Evolutionary conservation across 2,329 filamentous ascomycete genomes (phyloP), one percentile per base, ranked within the genome.

Genomic region (Ophiostoma sp.): DNA sequence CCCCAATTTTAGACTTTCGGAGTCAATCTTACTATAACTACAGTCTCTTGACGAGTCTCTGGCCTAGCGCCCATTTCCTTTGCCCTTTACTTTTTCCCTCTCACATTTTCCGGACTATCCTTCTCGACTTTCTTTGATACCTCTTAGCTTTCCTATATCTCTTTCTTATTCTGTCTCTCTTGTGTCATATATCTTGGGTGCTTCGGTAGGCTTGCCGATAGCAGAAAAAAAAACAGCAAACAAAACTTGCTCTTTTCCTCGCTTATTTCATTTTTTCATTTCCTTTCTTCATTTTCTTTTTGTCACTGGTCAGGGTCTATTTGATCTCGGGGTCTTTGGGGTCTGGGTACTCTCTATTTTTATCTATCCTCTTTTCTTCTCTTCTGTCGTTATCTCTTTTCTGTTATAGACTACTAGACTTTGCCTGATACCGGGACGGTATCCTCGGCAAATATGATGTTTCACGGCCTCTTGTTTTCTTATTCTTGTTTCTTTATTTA

Each of bases 341-440:
- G 58, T 62, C 58, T 62, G 36, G 58, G 36, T 55, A 55, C 49
- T 55, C 49, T 27, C 42, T 42, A 18, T 42, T 42, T 8, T 63
- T 9, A 9, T 42, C 40, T 63, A 18, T 42, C n/a, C 16, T 42
- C 42, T 41, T 4, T 27, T 36, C 12, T 16, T 36, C 12, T 40
- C 36, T 41, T 63, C 60, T 63, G 60, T 63, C 60, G 38, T 63
- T 63, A 42, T 42, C 60, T 63, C 36, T 42, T 62, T 63, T 63
- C 60, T 63, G 60, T 63, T 63, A 63, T 63, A 63, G 60, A 63
- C 40, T 63, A 27, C 40, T 42, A 42, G 40, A 42, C 40, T 65
- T 47, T 60, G 67, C 49, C 52, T 65, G 42, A 18, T 45, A 16
- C 2, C 12, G 67, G 63, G 64, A 68, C 63, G 67, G 63, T 65